These are phyloP conservation scores for Astrocystis sublimbata DNA, from an alignment of 495 filamentous ascomycete species.

Conservation along the genomic window DNA sequence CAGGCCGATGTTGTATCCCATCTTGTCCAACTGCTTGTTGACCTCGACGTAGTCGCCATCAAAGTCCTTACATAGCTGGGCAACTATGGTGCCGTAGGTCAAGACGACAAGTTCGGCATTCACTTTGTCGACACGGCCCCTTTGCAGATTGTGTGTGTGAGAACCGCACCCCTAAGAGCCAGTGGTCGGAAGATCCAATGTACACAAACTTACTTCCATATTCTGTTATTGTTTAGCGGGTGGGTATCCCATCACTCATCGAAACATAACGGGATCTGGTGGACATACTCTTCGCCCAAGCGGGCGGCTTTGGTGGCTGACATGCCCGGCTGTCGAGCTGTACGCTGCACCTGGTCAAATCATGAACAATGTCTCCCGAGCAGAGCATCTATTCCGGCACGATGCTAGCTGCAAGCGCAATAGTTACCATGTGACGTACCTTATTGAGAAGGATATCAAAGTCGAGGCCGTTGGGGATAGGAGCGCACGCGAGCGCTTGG, in stretches of 20 bases:
- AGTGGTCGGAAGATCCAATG: neutral
- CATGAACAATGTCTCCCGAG: conserved; percentile 21
- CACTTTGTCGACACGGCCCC: conserved; percentile 68
- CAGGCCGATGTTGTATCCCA: conserved; percentile 98
- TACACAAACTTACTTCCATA: conserved; percentile 89
- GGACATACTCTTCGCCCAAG: conserved; percentile 92
- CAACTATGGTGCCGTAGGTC: conserved; percentile 96
- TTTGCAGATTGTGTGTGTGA: conserved; percentile 29
- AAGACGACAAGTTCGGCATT: conserved; percentile 94
- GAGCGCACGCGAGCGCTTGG: conserved; percentile 1
- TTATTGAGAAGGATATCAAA: neutral
- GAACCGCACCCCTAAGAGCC: neutral
- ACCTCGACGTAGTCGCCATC: conserved; percentile 90
- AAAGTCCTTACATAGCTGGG: conserved; percentile 93
- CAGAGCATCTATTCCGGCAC: neutral
- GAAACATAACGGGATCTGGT: neutral
- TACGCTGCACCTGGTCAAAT: conserved; percentile 16
- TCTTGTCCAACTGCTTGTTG: conserved; percentile 96
- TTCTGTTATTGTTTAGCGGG: conserved; percentile 56
- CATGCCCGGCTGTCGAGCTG: conserved; percentile 51
- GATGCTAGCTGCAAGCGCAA: neutral
- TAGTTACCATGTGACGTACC: neutral
- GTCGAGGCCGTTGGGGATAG: neutral
- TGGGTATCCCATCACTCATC: neutral
- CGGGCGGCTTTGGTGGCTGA: conserved; percentile 87